phyloP scores from a whole-genome alignment of 192 early-diverging fungal species.

The Funneliformis mosseae region DNA sequence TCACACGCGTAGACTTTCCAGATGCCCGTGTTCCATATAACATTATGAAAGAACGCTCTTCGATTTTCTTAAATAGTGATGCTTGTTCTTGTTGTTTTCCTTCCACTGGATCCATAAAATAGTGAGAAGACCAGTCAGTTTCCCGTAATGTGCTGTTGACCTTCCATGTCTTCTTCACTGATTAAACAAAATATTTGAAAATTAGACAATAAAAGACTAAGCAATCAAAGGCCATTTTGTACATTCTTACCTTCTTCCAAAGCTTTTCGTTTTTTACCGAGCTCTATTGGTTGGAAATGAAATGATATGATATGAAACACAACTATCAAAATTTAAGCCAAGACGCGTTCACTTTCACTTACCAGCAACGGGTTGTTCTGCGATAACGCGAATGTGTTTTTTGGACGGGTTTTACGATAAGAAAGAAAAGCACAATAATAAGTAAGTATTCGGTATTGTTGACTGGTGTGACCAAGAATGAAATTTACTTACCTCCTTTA shows the following conservation, averaged over 20 bases:
- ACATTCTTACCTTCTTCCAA: constrained; percentile 8
- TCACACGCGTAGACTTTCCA: constrained; percentile 2
- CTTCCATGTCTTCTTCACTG: constrained; percentile 2
- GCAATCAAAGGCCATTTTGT: too few species aligned
- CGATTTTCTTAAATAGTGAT: neutral
- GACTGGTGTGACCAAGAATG: too few species aligned
- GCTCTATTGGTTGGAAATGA: neutral
- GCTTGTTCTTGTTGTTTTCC: neutral
- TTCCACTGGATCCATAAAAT: constrained; percentile 10
- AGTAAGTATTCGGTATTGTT: too few species aligned
- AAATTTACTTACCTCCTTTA: too few species aligned
- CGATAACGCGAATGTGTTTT: too few species aligned
- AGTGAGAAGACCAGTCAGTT: neutral
- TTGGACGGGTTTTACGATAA: too few species aligned
- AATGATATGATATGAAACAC: too few species aligned
- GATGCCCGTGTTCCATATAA: constrained; percentile 6
- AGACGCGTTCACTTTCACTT: too few species aligned
- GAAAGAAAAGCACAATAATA: neutral
- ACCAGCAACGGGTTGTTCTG: too few species aligned
- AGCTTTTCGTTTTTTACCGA: neutral
- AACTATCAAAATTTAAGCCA: too few species aligned
- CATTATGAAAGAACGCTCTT: constrained; percentile 1
- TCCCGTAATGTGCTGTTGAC: constrained; percentile 1
- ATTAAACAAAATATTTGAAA: neutral
- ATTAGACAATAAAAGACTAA: too few species aligned